Evolutionary conservation across 345 rosid genomes (phyloP).

Genomic region (Acer yangbiense): DNA sequence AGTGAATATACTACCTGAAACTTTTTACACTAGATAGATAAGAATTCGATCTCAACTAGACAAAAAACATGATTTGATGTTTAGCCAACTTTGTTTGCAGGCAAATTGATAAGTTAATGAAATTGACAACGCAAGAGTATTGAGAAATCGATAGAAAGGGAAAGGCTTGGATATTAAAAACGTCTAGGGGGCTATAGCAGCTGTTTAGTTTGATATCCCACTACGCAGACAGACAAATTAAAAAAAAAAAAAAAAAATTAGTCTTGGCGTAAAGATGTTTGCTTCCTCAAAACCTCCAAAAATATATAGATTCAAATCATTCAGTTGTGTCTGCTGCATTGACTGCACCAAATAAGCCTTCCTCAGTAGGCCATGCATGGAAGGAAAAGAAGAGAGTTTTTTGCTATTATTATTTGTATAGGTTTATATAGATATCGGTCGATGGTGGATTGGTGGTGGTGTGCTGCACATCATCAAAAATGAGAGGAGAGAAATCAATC

Average conservation of each 20-base stretch:
- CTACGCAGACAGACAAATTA: neutral
- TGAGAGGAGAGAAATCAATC: neutral
- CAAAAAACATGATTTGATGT: slow-evolving; percentile 6
- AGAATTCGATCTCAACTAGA: neutral
- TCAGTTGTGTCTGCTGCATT: neutral
- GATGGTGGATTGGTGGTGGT: neutral
- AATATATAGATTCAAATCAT: neutral
- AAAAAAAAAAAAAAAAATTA: neutral
- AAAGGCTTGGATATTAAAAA: neutral
- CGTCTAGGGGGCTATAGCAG: neutral
- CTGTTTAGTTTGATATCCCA: neutral
- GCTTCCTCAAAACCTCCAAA: slow-evolving; percentile 13
- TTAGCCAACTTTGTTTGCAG: neutral
- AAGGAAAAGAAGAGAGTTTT: neutral
- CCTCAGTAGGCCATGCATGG: slow-evolving; percentile 28
- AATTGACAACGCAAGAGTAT: neutral
- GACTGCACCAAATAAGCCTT: slow-evolving; percentile 35
- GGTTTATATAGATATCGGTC: neutral
- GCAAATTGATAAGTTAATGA: too few species aligned
- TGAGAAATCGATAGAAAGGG: neutral
- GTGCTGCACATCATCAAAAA: neutral
- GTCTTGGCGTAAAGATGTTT: neutral
- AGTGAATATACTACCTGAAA: neutral
- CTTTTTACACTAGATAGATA: neutral
- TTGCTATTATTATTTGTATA: neutral